Evolutionary conservation across 2,329 filamentous ascomycete species (phyloP), one percentile per base, ranked within the genome.

Genomic region (Alternaria burnsii): DNA sequence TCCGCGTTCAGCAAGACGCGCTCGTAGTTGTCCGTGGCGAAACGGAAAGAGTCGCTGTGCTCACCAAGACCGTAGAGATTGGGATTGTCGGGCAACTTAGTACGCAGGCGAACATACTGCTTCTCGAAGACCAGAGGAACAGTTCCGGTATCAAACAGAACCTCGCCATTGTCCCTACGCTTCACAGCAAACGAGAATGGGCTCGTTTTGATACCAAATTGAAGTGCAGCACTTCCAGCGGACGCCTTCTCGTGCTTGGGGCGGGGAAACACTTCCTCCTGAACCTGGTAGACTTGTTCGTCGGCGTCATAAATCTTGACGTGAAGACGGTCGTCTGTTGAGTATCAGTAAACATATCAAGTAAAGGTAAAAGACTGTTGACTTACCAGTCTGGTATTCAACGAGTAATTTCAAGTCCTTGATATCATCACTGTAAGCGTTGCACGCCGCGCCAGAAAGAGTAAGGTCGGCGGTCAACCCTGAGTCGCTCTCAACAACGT

Each of bases 61-160:
- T 94, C 91, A 36, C 92, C 92, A 2, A 94, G 83, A 0, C 92
- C 92, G 73, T 95, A 95, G 6, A 95, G 80, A 69, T 90, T 87
- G 0, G 91, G 90, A 54, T 88, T 82, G 1, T 86, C 77, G 0
- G 92, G 91, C 11, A 95, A 82, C 61, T 83, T 86, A 2, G 91
- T 94, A 43, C 90, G 85, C 59, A 94, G 82, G 20, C 89, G 87
- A 24, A 95, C 78, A 70, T 93, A 95, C 76, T 95, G 91, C 11
- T 87, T 87, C 78, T 95, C 89, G 69, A 93, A 95, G 43, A 95
- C 82, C 11, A 95, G 80, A 9, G 83, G 82, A 4, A 86, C 85
- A 1, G 84, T 88, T 0, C 87, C 87, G 0, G 90, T 91, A 69
- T 94, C 89, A 73, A 93, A 92, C 10, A 93, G 78, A 4, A 86